Evolutionary conservation across 2,329 filamentous ascomycete species (phyloP).

Genomic region (Phialophora chinensis): DNA sequence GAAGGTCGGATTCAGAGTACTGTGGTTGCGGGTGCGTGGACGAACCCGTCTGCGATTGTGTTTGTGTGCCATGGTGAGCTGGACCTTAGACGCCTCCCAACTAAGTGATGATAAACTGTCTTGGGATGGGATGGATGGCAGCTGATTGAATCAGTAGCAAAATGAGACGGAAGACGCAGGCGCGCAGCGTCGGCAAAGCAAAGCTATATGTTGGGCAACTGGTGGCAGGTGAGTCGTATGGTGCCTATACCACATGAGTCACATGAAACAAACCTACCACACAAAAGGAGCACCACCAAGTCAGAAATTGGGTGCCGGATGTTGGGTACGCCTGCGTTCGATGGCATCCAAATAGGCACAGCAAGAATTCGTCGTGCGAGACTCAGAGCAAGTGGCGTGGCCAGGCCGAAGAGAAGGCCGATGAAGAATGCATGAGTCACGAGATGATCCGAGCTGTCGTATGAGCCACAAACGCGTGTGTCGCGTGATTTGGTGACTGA

Average conservation of each 20-base stretch:
- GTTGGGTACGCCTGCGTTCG: constrained; percentile 30
- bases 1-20: constrained; percentile 37
- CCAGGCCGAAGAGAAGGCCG: constrained; percentile 26
- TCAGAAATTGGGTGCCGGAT: constrained; percentile 21
- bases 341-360: constrained; percentile 25
- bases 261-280: constrained; percentile 28
- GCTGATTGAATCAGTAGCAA: constrained; percentile 9
- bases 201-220: neutral
- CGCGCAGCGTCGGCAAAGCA: neutral
- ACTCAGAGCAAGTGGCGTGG: constrained; percentile 31
- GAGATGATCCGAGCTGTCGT: constrained; percentile 20
- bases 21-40: constrained; percentile 48
- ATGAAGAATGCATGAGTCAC: constrained; percentile 27
- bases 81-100: neutral
- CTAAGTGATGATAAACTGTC: constrained; percentile 18
- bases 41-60: constrained; percentile 55
- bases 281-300: neutral
- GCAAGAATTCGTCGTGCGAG: constrained; percentile 32
- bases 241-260: constrained; percentile 30
- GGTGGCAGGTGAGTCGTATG: neutral
- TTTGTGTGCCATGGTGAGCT: constrained; percentile 50
- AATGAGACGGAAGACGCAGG: constrained; percentile 8
- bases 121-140: constrained; percentile 32
- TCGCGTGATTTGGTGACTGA: constrained; percentile 21
- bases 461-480: constrained; percentile 21